phyloP scores from a whole-genome alignment of 2,329 filamentous ascomycete genomes.

The Colletotrichum graminicola region DNA sequence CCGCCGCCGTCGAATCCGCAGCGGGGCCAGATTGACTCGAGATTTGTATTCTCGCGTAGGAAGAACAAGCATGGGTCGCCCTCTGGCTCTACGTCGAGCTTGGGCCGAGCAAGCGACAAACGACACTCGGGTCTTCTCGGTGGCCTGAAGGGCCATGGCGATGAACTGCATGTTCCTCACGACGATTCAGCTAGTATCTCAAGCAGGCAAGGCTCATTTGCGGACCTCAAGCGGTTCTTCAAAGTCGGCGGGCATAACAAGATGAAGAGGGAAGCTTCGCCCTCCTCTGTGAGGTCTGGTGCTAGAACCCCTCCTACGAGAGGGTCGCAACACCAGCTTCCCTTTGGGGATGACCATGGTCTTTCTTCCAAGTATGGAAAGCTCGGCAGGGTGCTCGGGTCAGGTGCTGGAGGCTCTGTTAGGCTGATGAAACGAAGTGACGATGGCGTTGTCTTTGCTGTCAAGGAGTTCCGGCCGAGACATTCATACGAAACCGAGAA shows the following conservation, averaged over 20 bases:
- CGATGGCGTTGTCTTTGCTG: slow-evolving; percentile 93
- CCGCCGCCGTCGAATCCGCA: slow-evolving; percentile 75
- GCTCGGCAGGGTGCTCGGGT: slow-evolving; percentile 92
- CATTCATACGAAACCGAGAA: slow-evolving; percentile 94
- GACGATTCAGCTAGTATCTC: slow-evolving; percentile 61
- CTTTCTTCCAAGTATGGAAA: slow-evolving; percentile 94
- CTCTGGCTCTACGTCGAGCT: slow-evolving; percentile 62
- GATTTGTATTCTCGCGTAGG: slow-evolving; percentile 85
- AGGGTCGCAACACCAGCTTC: slow-evolving; percentile 73
- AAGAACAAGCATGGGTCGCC: slow-evolving; percentile 73
- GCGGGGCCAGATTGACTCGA: slow-evolving; percentile 75
- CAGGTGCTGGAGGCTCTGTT: slow-evolving; percentile 94
- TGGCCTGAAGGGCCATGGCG: slow-evolving; percentile 53
- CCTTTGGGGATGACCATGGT: slow-evolving; percentile 95
- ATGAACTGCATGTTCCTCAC: slow-evolving; percentile 60
- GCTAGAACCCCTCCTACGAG: slow-evolving; percentile 61
- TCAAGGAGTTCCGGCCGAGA: slow-evolving; percentile 94
- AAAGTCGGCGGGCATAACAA: slow-evolving; percentile 79
- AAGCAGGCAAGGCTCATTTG: slow-evolving; percentile 83
- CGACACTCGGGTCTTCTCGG: slow-evolving; percentile 61
- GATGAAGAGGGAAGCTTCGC: slow-evolving; percentile 75
- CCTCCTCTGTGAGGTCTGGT: slow-evolving; percentile 66
- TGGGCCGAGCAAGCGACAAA: slow-evolving; percentile 65
- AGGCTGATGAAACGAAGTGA: slow-evolving; percentile 93
- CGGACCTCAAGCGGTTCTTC: slow-evolving; percentile 97